These are phyloP conservation scores for Penicillium cataractarum DNA, from an alignment of 495 filamentous ascomycete species.

Conservation along the genomic window DNA sequence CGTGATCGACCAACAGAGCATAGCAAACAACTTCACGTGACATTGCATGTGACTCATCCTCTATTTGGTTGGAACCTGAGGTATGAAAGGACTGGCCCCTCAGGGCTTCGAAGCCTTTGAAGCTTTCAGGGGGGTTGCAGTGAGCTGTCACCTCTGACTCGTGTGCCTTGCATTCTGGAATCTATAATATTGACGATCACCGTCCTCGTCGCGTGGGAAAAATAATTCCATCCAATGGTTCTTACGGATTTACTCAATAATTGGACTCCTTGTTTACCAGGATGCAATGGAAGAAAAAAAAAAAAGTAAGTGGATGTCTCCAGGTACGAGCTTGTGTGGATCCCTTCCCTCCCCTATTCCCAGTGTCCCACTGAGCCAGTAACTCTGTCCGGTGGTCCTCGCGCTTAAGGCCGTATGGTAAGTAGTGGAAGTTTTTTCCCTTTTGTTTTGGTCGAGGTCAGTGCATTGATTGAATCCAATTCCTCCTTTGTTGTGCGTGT, in stretches of 20 bases:
- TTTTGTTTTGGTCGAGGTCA: conserved; percentile 2
- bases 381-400: conserved; percentile 5
- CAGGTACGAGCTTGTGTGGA: conserved; percentile 23
- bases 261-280: conserved; percentile 51
- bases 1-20: neutral
- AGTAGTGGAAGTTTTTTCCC: neutral
- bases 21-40: neutral
- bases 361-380: conserved; percentile 4
- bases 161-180: conserved; percentile 19
- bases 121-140: neutral
- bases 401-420: neutral
- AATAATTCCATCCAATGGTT: conserved; percentile 4
- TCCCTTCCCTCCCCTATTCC: conserved; percentile 17
- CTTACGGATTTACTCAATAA: conserved; percentile 44
- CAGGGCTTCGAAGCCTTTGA: neutral
- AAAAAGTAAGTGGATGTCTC: conserved; percentile 19
- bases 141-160: conserved; percentile 3
- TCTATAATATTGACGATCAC: conserved; percentile 10
- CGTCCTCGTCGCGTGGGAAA: neutral
- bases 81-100: neutral
- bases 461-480: neutral
- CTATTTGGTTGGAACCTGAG: neutral
- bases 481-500: neutral
- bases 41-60: neutral
- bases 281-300: conserved; percentile 4